Percentiles rank a stretch among this genome's conserved stretches.
Conservation (phyloP, 768 basidiomycete species). For the Tulasnella calospora region DNA sequence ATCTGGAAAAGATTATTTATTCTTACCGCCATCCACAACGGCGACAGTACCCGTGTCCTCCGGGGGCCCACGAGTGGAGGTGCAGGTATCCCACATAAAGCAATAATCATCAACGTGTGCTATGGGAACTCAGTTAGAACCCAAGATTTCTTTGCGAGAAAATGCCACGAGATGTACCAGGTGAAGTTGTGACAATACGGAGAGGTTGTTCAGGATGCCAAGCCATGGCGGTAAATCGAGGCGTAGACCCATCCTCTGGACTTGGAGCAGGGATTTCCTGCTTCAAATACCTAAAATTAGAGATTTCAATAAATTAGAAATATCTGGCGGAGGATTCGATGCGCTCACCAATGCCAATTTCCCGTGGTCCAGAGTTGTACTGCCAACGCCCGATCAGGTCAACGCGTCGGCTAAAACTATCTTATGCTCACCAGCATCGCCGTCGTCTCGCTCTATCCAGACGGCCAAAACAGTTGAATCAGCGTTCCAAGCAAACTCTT, state of each 20-base stretch:
- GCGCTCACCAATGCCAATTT: slow-evolving; percentile 84
- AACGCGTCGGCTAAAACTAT: neutral
- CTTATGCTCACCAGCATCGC: slow-evolving; percentile 62
- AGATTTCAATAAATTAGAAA: neutral
- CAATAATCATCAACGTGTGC: slow-evolving; percentile 50
- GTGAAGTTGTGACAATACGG: slow-evolving; percentile 59
- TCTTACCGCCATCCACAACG: slow-evolving; percentile 82
- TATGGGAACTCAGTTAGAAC: slow-evolving; percentile 32
- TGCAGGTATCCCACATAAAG: slow-evolving; percentile 75
- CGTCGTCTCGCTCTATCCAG: slow-evolving; percentile 67
- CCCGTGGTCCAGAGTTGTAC: slow-evolving; percentile 93
- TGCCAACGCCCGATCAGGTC: slow-evolving; percentile 33
- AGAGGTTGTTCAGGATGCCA: slow-evolving; percentile 87
- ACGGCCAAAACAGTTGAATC: slow-evolving; percentile 81
- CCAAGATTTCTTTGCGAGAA: slow-evolving; percentile 1
- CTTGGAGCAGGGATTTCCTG: slow-evolving; percentile 65
- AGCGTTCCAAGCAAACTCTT: slow-evolving; percentile 77
- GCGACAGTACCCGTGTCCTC: slow-evolving; percentile 79
- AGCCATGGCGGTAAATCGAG: slow-evolving; percentile 62
- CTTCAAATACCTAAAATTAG: slow-evolving; percentile 72
- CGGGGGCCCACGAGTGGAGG: slow-evolving; percentile 55
- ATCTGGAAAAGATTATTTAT: neutral
- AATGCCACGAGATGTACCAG: slow-evolving; percentile 42
- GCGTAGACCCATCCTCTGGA: slow-evolving; percentile 33
- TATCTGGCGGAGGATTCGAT: neutral